Conservation (phyloP, 257 asterid species). For the Cruciata laevipes region DNA sequence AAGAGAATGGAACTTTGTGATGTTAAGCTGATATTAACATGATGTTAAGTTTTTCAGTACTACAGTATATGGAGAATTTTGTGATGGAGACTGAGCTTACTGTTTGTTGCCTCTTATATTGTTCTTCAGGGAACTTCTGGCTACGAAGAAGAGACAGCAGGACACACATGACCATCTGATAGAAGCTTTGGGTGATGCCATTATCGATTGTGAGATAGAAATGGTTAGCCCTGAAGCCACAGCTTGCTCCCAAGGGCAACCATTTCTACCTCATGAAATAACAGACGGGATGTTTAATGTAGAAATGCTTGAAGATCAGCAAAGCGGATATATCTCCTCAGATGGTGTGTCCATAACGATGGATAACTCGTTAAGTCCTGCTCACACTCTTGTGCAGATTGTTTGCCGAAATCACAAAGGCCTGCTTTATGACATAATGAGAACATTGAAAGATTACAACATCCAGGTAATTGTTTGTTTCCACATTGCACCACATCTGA, state of each 20-base stretch:
- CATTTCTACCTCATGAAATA: conserved; percentile 55
- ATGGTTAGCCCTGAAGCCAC: conserved; percentile 60
- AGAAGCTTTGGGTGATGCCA: conserved; percentile 51
- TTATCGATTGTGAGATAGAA: conserved; percentile 61
- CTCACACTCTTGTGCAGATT: conserved; percentile 79
- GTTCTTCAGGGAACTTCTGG: conserved; percentile 57
- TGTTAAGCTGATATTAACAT: no score
- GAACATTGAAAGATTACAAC: conserved; percentile 77
- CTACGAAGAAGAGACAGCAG: conserved; percentile 58
- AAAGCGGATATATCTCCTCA: conserved; percentile 32
- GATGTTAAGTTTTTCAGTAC: background rate
- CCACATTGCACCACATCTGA: background rate
- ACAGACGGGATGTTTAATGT: conserved; percentile 45
- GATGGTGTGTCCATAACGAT: conserved; percentile 49
- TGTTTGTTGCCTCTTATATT: background rate
- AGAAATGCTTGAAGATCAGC: conserved; percentile 29
- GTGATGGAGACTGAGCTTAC: background rate
- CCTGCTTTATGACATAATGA: conserved; percentile 70
- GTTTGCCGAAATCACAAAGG: conserved; percentile 85
- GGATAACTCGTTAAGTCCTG: conserved; percentile 70
- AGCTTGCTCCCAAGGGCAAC: conserved; percentile 56
- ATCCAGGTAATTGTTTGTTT: conserved; percentile 54
- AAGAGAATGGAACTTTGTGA: no score
- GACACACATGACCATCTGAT: conserved; percentile 47
- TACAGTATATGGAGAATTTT: background rate